These are phyloP conservation scores for Starmerella bacillaris DNA, from an alignment of 805 yeast species.

Conservation along the genomic window DNA sequence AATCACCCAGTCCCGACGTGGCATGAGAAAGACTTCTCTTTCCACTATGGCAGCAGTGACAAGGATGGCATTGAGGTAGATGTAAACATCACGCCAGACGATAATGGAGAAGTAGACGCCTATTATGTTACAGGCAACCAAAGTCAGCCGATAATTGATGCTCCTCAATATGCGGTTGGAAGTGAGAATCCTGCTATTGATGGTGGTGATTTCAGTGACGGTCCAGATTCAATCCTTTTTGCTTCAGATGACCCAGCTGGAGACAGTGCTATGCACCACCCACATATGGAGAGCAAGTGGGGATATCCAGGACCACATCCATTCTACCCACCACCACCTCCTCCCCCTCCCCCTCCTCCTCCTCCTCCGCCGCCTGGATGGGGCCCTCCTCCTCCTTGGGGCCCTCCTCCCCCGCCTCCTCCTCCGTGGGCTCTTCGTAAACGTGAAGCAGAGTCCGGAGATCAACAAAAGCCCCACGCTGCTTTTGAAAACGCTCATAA, in stretches of 20 bases:
- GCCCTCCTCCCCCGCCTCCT: neutral
- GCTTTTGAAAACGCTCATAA: no score
- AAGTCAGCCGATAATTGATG: neutral
- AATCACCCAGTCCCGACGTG: no score
- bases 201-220: no score
- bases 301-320: no score
- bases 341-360: neutral
- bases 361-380: neutral
- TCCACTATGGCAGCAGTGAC: constrained; percentile 13
- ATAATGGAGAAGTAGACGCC: constrained; percentile 3
- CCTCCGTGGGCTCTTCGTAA: neutral
- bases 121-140: neutral
- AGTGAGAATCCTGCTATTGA: no score
- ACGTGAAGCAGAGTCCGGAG: no score
- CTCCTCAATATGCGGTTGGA: no score
- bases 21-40: constrained; percentile 12
- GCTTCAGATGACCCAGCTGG: neutral
- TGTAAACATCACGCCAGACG: constrained; percentile 6
- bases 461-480: no score
- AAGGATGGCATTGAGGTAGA: constrained; percentile 13
- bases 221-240: neutral
- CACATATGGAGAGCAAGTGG: no score
- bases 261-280: no score
- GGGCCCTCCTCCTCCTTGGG: neutral
- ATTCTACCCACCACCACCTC: neutral